These are phyloP conservation scores for Euphorbia tirucalli DNA, from an alignment of 345 rosid genomes.

Conservation along the genomic window DNA sequence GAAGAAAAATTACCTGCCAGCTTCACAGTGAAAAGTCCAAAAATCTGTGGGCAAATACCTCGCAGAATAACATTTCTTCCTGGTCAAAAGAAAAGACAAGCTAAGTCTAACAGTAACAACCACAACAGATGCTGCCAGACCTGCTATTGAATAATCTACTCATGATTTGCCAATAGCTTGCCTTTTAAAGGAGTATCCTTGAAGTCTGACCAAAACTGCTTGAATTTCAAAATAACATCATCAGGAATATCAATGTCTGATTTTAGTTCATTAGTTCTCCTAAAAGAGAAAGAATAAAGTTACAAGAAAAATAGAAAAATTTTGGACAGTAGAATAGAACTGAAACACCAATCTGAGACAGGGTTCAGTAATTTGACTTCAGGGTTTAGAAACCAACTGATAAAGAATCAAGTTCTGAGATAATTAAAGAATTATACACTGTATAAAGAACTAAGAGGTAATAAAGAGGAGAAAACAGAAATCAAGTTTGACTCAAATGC, in stretches of 20 bases:
- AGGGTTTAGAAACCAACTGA: neutral
- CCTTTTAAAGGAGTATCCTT: conserved; percentile 72
- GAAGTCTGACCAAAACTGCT: conserved; percentile 80
- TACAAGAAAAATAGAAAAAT: neutral
- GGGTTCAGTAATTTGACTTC: neutral
- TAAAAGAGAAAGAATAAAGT: conserved; percentile 20
- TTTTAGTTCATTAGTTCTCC: conserved; percentile 88
- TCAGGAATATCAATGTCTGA: conserved; percentile 66
- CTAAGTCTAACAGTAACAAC: neutral
- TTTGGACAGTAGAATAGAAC: neutral
- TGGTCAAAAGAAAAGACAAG: conserved; percentile 17
- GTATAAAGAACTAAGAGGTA: neutral
- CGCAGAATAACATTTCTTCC: conserved; percentile 86
- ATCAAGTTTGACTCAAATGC: neutral
- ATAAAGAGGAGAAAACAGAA: neutral
- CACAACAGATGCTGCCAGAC: neutral
- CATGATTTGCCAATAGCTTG: conserved; percentile 13
- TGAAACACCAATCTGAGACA: neutral
- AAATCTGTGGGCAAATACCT: conserved; percentile 90
- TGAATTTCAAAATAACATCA: conserved; percentile 59
- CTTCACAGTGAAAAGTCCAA: conserved; percentile 99
- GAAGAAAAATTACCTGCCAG: conserved; percentile 63
- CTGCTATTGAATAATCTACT: neutral
- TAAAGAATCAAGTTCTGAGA: neutral
- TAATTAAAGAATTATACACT: neutral